Percentiles rank a stretch among this genome's conserved stretches.
phyloP scores from a whole-genome alignment of 352 stramenopile species.

The Peronospora destructor region DNA sequence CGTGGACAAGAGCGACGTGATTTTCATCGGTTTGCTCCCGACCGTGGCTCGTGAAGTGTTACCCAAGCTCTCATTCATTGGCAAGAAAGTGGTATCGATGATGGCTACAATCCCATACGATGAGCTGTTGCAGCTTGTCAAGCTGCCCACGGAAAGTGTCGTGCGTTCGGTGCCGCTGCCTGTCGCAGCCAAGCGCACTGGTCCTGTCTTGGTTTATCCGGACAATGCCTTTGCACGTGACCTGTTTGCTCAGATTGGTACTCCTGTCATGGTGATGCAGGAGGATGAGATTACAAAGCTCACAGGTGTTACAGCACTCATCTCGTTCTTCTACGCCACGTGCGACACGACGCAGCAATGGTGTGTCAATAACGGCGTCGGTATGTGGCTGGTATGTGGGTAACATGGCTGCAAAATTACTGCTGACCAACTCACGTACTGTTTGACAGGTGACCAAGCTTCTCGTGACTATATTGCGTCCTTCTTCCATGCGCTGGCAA shows the following conservation, averaged over 20 bases:
- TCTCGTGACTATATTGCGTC: constrained; percentile 77
- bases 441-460: constrained; percentile 41
- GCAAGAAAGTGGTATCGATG: constrained; percentile 78
- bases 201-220: constrained; percentile 75
- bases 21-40: constrained; percentile 77
- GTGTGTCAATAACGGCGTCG: constrained; percentile 82
- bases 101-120: constrained; percentile 87
- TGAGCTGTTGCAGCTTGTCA: constrained; percentile 63
- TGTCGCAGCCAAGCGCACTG: constrained; percentile 62
- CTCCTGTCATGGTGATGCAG: constrained; percentile 70
- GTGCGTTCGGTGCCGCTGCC: constrained; percentile 74
- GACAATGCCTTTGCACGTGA: constrained; percentile 61
- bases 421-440: neutral
- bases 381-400: constrained; percentile 28
- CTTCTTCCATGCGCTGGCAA: constrained; percentile 78
- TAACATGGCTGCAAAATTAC: neutral
- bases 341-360: constrained; percentile 78
- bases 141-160: constrained; percentile 63
- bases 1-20: constrained; percentile 71
- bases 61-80: constrained; percentile 57
- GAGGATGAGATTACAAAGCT: constrained; percentile 82
- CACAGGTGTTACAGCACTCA: constrained; percentile 79
- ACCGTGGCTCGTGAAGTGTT: constrained; percentile 63
- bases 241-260: constrained; percentile 70
- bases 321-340: constrained; percentile 84